Percentiles rank a stretch among this genome's conserved stretches.
These are phyloP conservation scores for Neostapfia colusana DNA, from an alignment of 176 grass and related monocot species.

Conservation along the genomic window DNA sequence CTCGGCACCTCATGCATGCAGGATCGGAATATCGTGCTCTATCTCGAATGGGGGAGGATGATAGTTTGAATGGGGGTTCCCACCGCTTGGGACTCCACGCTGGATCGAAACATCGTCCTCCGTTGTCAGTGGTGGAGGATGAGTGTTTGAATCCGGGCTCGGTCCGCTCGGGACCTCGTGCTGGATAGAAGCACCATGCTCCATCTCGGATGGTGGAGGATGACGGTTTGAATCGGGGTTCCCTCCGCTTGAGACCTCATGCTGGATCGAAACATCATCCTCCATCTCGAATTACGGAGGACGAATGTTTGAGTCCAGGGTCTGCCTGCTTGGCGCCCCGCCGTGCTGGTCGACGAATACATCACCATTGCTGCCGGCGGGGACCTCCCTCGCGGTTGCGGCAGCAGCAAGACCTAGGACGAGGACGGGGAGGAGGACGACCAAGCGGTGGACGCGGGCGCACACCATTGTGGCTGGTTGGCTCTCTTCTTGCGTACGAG, in stretches of 20 bases:
- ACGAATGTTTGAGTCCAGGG: too few species aligned
- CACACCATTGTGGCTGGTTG: background rate
- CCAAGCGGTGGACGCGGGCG: background rate
- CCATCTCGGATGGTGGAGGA: background rate
- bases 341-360: too few species aligned
- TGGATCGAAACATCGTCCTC: background rate
- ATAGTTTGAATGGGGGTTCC: background rate
- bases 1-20: background rate
- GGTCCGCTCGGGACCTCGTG: background rate
- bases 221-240: background rate
- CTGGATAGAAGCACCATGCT: background rate
- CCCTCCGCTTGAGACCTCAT: background rate
- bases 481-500: background rate
- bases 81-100: background rate
- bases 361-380: background rate
- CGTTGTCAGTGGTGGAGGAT: fast-evolving
- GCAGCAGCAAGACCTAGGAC: background rate
- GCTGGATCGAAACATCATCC: background rate
- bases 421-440: background rate
- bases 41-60: background rate
- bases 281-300: too few species aligned
- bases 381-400: background rate
- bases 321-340: too few species aligned
- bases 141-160: background rate
- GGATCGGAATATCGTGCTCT: background rate